Evolutionary conservation across 1,284 basidiomycete species (phyloP).

Genomic region (Apiotrichum laibachii): DNA sequence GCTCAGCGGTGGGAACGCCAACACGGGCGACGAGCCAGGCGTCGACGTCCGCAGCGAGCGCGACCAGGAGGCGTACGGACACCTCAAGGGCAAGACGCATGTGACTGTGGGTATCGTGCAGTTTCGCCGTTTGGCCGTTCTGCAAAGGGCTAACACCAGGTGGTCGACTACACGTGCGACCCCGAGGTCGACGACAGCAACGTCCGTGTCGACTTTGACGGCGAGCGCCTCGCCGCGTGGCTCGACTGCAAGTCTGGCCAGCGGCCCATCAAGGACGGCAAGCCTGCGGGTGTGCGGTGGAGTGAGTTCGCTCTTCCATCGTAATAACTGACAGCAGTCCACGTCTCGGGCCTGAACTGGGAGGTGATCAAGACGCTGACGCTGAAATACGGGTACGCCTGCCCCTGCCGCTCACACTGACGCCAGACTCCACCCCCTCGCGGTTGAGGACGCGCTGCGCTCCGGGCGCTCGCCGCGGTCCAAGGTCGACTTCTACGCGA

Average conservation of each 20-base stretch:
- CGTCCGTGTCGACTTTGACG: conserved; percentile 44
- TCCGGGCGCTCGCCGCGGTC: conserved; percentile 44
- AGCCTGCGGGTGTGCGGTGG: conserved; percentile 42
- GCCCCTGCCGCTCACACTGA: neutral
- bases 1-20: conserved; percentile 25
- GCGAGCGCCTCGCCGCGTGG: conserved; percentile 43
- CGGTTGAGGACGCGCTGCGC: conserved; percentile 50
- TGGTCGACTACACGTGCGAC: conserved; percentile 48
- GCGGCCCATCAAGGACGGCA: conserved; percentile 34
- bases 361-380: conserved; percentile 49
- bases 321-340: conserved; percentile 28
- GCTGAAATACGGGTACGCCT: conserved; percentile 38
- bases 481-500: conserved; percentile 50
- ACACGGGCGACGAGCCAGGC: conserved; percentile 52
- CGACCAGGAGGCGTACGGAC: conserved; percentile 44
- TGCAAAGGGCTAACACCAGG: conserved; percentile 20
- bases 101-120: conserved; percentile 31
- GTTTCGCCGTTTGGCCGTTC: too few relatives aligned
- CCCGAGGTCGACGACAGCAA: conserved; percentile 41
- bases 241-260: conserved; percentile 37
- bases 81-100: conserved; percentile 32
- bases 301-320: conserved; percentile 26
- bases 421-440: conserved; percentile 48
- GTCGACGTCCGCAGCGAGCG: conserved; percentile 47
- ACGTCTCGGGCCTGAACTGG: conserved; percentile 51